Evolutionary conservation across 208 protist genomes (phyloP).

Genomic region (Leishmania turanica): DNA sequence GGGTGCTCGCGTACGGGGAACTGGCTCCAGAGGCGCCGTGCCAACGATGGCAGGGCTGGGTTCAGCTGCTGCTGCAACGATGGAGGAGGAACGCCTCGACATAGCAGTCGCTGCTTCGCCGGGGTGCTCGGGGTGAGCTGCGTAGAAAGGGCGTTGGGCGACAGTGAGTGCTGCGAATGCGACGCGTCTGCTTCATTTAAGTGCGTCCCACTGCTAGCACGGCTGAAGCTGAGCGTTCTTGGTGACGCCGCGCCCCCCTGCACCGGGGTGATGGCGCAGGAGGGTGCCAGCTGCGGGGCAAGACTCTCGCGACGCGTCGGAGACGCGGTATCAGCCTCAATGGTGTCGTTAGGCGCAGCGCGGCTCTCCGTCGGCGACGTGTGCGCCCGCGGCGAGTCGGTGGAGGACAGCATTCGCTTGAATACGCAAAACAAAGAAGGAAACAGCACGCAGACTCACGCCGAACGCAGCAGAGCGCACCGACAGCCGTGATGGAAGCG

Average conservation of each 20-base stretch:
- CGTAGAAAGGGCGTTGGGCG: background rate
- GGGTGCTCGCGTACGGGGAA: background rate
- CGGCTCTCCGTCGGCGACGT: background rate
- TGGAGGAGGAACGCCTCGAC: background rate
- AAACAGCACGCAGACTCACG: background rate
- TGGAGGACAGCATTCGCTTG: background rate
- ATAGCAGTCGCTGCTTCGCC: background rate
- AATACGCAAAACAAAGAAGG: background rate
- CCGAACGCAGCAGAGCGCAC: background rate
- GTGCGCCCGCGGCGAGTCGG: background rate
- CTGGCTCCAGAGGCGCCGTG: slow-evolving; percentile 7
- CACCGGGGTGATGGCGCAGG: background rate
- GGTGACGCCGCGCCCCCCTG: background rate
- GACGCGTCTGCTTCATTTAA: background rate
- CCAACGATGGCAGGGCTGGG: background rate
- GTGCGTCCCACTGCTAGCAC: background rate
- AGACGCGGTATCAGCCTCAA: background rate
- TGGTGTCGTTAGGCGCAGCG: background rate
- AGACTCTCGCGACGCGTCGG: background rate
- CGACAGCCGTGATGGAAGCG: background rate
- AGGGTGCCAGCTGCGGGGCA: background rate
- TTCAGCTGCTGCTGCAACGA: background rate
- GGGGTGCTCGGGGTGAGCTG: background rate
- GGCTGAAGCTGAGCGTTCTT: background rate
- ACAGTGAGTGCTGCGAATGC: background rate